Percentiles rank a stretch among this genome's conserved stretches.
phyloP scores from a whole-genome alignment of 169 alveolate genomes.

The Eimeria maxima region DNA sequence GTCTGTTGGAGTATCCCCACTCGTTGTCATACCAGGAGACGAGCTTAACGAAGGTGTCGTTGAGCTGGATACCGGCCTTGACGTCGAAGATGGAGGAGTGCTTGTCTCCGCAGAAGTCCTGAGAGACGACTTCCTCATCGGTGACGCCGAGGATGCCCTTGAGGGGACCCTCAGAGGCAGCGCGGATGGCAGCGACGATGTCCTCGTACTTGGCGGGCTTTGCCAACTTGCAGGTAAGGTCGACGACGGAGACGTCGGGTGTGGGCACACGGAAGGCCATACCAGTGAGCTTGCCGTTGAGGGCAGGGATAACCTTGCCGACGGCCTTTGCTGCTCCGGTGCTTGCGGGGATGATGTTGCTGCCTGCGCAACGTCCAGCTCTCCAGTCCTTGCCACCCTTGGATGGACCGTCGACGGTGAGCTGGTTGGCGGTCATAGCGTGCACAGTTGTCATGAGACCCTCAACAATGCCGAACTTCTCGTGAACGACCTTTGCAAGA shows the following conservation, averaged over 20 bases:
- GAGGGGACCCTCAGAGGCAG: slow-evolving; percentile 93
- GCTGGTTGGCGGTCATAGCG: slow-evolving; percentile 99
- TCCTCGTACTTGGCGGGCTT: slow-evolving; percentile 98
- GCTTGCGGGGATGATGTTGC: slow-evolving; percentile 99
- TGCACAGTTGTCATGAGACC: slow-evolving; percentile 99
- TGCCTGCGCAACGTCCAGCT: slow-evolving; percentile 99
- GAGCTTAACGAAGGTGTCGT: slow-evolving; percentile 98
- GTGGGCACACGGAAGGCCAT: slow-evolving; percentile 99
- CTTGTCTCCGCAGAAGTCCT: slow-evolving; percentile 97
- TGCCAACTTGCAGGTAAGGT: slow-evolving; percentile 97
- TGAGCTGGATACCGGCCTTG: slow-evolving; percentile 98
- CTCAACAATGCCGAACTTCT: slow-evolving; percentile 98
- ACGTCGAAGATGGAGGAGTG: slow-evolving; percentile 98
- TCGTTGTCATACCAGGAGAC: slow-evolving; percentile 99
- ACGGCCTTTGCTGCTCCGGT: slow-evolving; percentile 99
- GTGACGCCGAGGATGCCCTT: slow-evolving; percentile 98
- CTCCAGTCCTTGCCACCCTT: slow-evolving; percentile 99
- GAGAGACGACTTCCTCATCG: slow-evolving; percentile 98
- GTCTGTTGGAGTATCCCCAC: slow-evolving; percentile 99
- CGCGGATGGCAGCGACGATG: slow-evolving; percentile 96
- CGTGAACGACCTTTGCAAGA: slow-evolving; percentile 98
- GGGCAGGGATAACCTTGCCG: slow-evolving; percentile 98
- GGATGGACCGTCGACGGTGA: slow-evolving; percentile 99
- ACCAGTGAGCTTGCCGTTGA: slow-evolving; percentile 98
- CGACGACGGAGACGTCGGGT: slow-evolving; percentile 99